These are phyloP conservation scores for Hypoxylon trugodes DNA, from an alignment of 495 filamentous ascomycete genomes.

Conservation along the genomic window DNA sequence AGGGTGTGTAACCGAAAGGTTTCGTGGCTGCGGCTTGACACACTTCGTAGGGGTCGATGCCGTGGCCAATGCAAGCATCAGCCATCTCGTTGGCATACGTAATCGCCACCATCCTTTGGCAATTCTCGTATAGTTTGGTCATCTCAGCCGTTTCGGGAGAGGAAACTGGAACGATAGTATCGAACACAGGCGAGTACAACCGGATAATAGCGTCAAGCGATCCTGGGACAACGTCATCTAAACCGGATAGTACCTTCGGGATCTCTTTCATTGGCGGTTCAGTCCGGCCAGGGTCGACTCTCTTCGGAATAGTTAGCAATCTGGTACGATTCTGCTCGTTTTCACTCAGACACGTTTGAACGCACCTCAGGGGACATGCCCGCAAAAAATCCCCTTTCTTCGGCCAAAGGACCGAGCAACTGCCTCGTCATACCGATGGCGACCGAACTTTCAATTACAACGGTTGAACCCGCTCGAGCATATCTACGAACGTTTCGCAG, in stretches of 20 bases:
- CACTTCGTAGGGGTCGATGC: slow-evolving; percentile 52
- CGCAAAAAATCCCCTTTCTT: slow-evolving; percentile 36
- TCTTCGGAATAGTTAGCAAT: slow-evolving; percentile 27
- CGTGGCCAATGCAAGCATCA: slow-evolving; percentile 48
- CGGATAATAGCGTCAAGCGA: slow-evolving; percentile 43
- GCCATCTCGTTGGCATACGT: slow-evolving; percentile 55
- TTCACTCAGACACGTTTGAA: not conserved
- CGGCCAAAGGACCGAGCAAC: slow-evolving; percentile 42
- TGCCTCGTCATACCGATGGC: slow-evolving; percentile 51
- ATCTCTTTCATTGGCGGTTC: slow-evolving; percentile 39
- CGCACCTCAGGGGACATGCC: slow-evolving; percentile 51
- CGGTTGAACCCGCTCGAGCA: slow-evolving; percentile 42
- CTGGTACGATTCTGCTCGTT: not conserved
- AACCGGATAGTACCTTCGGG: slow-evolving; percentile 50
- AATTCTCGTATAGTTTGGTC: slow-evolving; percentile 56
- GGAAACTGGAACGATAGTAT: slow-evolving; percentile 46
- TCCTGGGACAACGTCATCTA: slow-evolving; percentile 43
- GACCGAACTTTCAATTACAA: slow-evolving; percentile 50
- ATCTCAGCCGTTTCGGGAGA: slow-evolving; percentile 53
- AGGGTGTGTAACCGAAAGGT: slow-evolving; percentile 51
- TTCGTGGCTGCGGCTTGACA: slow-evolving; percentile 49
- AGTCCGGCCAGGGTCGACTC: slow-evolving; percentile 50
- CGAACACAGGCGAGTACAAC: slow-evolving; percentile 47
- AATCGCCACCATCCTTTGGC: slow-evolving; percentile 51
- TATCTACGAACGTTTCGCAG: slow-evolving; percentile 42